Evolutionary conservation across 2,329 filamentous ascomycete genomes (phyloP).

Genomic region (Neonectria neomacrospora): DNA sequence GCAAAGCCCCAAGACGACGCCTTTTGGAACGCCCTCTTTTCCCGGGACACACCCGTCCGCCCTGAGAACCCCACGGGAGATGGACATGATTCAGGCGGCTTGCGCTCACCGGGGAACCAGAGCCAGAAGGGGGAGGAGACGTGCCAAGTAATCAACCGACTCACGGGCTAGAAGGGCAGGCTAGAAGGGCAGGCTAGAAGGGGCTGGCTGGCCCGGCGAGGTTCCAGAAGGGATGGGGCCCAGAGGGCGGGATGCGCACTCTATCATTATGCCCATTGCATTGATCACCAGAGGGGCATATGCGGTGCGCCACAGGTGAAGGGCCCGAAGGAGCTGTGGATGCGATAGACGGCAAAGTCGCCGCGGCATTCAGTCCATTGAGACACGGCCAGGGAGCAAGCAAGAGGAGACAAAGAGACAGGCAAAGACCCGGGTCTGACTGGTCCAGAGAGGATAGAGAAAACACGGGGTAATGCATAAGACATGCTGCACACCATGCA

Average conservation of each 20-base stretch:
- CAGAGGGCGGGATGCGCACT: not conserved
- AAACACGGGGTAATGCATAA: conserved; percentile 7
- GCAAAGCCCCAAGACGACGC: not conserved
- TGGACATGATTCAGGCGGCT: not conserved
- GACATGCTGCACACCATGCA: not conserved
- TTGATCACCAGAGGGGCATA: not conserved
- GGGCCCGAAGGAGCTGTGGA: not conserved
- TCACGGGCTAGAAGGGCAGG: not conserved
- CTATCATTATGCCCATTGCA: not conserved
- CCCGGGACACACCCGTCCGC: not conserved
- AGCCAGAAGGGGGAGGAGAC: not conserved
- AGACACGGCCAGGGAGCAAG: not conserved
- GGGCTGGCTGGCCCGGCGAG: not conserved
- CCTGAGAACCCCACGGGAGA: not conserved
- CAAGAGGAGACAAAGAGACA: not conserved
- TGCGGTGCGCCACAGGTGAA: not conserved
- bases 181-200: not conserved
- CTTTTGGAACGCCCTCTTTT: not conserved
- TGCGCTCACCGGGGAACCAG: not conserved
- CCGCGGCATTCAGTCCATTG: not conserved
- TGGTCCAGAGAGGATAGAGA: not conserved
- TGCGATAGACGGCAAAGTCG: not conserved
- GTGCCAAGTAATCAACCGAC: not conserved
- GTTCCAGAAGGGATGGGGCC: not conserved
- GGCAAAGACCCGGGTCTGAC: not conserved